Conservation (phyloP, 2,329 filamentous ascomycete genomes). For the Ascochyta koolunga region DNA sequence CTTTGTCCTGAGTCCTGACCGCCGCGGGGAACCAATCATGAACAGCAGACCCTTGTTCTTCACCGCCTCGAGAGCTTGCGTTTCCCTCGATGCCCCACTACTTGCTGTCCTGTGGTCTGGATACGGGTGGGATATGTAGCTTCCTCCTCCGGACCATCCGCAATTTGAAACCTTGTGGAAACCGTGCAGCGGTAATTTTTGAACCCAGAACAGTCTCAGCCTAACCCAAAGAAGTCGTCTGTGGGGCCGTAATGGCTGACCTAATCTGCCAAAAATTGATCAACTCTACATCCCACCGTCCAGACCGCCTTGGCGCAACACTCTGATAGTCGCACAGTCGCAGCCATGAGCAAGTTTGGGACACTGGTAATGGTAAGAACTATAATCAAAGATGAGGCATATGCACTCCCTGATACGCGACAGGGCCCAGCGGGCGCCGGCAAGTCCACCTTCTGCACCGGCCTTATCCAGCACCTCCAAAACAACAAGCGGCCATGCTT, state of each 20-base stretch:
- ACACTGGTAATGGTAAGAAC: slow-evolving; percentile 78
- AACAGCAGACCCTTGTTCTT: neutral
- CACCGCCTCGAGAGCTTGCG: slow-evolving; percentile 16
- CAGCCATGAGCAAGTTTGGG: slow-evolving; percentile 87
- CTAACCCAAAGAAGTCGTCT: too few species aligned
- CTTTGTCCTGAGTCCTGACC: too few species aligned
- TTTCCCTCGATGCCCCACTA: slow-evolving; percentile 20
- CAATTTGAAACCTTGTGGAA: too few species aligned
- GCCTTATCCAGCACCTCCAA: slow-evolving; percentile 89
- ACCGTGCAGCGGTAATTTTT: too few species aligned
- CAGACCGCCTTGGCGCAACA: slow-evolving; percentile 13
- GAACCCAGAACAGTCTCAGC: too few species aligned
- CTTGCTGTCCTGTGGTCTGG: neutral
- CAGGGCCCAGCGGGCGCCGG: slow-evolving; percentile 87
- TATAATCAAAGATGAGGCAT: too few species aligned
- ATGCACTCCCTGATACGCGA: neutral
- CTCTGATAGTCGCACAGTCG: neutral
- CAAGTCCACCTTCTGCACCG: slow-evolving; percentile 95
- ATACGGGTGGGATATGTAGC: too few species aligned
- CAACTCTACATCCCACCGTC: neutral
- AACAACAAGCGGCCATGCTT: slow-evolving; percentile 92
- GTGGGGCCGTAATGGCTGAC: too few species aligned
- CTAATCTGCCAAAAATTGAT: too few species aligned
- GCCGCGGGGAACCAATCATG: slow-evolving; percentile 29
- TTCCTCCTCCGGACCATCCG: too few species aligned